Percentiles rank a stretch among this genome's conserved stretches.
These are phyloP conservation scores for Chaetomium cochliodes DNA, from an alignment of 495 filamentous ascomycete genomes.

Conservation along the genomic window DNA sequence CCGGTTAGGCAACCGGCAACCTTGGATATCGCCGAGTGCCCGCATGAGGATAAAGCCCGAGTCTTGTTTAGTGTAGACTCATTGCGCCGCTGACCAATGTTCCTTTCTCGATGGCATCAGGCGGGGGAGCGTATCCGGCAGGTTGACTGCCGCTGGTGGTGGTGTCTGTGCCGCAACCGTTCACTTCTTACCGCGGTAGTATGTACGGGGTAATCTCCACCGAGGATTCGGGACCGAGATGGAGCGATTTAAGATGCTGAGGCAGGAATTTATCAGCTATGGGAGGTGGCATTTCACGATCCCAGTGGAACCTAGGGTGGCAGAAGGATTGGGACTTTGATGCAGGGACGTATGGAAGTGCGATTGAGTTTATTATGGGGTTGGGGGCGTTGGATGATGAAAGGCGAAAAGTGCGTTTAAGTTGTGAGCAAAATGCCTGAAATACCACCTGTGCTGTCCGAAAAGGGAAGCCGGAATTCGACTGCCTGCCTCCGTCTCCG, in stretches of 20 bases:
- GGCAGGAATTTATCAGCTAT: conserved; percentile 1
- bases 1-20: too few species aligned
- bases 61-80: too few species aligned
- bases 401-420: too few species aligned
- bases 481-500: too few species aligned
- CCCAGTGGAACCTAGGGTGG: neutral
- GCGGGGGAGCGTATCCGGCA: neutral
- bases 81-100: too few species aligned
- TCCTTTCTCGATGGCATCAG: neutral
- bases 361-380: too few species aligned
- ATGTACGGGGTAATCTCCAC: neutral
- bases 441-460: too few species aligned
- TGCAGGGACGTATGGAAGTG: neutral
- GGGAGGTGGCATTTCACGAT: neutral
- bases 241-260: neutral
- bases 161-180: neutral
- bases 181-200: neutral
- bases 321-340: neutral
- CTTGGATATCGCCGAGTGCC: too few species aligned
- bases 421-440: too few species aligned
- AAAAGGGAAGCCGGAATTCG: too few species aligned
- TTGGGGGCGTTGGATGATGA: too few species aligned
- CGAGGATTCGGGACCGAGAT: neutral
- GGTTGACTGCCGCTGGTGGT: neutral
- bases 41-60: too few species aligned